These are phyloP conservation scores for Nicotiana otophora DNA, from an alignment of 257 asterid genomes.

Conservation along the genomic window DNA sequence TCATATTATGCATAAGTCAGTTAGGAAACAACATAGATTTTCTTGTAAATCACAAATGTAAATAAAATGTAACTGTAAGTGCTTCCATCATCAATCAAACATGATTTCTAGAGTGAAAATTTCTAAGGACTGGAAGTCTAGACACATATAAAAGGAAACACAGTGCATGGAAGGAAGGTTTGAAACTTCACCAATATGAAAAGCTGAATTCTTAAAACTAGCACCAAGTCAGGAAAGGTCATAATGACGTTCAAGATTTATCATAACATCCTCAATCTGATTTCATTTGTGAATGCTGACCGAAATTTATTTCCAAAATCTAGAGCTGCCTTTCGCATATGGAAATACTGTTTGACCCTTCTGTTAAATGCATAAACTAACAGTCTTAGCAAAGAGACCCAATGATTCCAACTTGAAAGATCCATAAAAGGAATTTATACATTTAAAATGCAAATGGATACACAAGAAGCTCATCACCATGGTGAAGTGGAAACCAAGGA, in stretches of 20 bases:
- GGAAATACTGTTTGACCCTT: background rate
- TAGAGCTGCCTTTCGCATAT: background rate
- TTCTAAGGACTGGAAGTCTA: background rate
- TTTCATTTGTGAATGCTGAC: background rate
- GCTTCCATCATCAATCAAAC: no score
- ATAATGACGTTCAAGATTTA: background rate
- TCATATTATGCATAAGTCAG: background rate
- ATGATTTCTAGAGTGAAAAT: background rate
- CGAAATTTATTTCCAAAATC: background rate
- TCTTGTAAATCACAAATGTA: no score
- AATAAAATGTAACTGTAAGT: no score
- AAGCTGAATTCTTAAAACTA: background rate
- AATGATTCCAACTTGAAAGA: background rate
- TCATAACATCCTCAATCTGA: background rate
- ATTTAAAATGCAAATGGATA: conserved; percentile 1
- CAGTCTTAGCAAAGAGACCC: background rate
- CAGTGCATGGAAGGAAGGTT: background rate
- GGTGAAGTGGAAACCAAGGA: background rate
- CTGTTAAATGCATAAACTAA: background rate
- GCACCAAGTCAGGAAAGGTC: background rate
- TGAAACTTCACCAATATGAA: background rate
- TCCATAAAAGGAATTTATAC: background rate
- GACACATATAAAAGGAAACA: background rate
- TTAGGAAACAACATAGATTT: background rate
- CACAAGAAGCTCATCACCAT: background rate